phyloP scores from a whole-genome alignment of 1,139 yeast genomes.

The Geotrichum klebahnii region DNA sequence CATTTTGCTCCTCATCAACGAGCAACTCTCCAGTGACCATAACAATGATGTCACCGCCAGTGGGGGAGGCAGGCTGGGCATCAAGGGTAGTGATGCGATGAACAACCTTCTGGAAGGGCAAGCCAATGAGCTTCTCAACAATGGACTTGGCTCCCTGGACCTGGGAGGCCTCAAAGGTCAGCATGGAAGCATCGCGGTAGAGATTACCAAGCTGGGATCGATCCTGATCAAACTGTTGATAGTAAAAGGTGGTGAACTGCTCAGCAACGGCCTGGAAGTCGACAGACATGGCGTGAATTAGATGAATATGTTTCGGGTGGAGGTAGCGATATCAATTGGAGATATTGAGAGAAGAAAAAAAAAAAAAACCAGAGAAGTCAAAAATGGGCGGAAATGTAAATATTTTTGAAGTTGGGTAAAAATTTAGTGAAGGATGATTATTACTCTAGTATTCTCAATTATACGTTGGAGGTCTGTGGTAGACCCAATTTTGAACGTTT shows the following conservation, averaged over 20 bases:
- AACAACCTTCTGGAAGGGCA: constrained; percentile 87
- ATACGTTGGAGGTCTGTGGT: not conserved
- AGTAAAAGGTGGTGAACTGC: constrained; percentile 91
- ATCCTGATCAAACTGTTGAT: constrained; percentile 90
- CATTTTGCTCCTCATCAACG: constrained; percentile 88
- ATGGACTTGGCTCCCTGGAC: constrained; percentile 90
- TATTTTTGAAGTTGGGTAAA: not conserved
- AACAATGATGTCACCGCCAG: constrained; percentile 81
- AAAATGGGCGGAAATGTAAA: not conserved
- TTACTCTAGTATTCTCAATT: not conserved
- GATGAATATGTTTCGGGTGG: not conserved
- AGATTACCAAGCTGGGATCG: constrained; percentile 89
- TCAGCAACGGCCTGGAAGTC: constrained; percentile 40
- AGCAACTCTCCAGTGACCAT: constrained; percentile 96
- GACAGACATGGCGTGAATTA: constrained; percentile 25
- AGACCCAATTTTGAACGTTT: not conserved
- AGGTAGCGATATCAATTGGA: not conserved
- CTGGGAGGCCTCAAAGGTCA: constrained; percentile 92
- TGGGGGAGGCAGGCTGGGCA: constrained; percentile 95
- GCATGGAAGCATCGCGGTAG: constrained; percentile 95
- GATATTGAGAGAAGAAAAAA: not conserved
- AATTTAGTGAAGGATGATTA: too few relatives aligned
- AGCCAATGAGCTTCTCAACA: constrained; percentile 79
- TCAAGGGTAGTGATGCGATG: constrained; percentile 93
- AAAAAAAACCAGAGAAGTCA: not conserved